Base-by-base conservation (phyloP, 2,329 filamentous ascomycete genomes). In the Apiospora aurea region DNA sequence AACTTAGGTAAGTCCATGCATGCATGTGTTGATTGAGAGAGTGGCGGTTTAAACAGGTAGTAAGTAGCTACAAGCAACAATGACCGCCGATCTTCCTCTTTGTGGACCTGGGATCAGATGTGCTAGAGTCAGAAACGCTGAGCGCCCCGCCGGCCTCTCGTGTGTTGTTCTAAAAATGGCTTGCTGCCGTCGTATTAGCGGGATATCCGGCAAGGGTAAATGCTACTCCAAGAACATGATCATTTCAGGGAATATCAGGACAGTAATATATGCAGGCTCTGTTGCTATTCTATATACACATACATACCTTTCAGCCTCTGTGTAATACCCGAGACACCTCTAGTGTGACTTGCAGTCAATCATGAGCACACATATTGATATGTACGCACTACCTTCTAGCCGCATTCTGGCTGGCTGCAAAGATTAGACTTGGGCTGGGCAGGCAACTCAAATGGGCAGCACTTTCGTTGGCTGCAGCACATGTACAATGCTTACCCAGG, bases 71-170 rank as follows among this genome's bases (percentile, higher is more conserved):
- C n/a, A n/a, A n/a, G 53, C 53, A 61, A 64, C 34, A 41, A 64
- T n/a, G 57, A 41, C 34, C 34, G 57, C 57, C 57, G 57, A 64
- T 64, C 57, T 41, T 21, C 18, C 57, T 64, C 57, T 64, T 64
- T 64, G 57, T 64, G 57, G 34, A 64, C 29, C 57, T 18, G 57
- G 57, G 57, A 64, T 64, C 29, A 41, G 57, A 64, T 41, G 53
- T 38, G 53, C 53, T 61, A 61, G 53, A 61, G 53, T 29, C 38
- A 61, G 53, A 61, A 61, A 61, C 53, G 53, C 53, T 61, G 53
- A 61, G 34, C 26, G 53, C 53, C 53, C 53, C 53, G 53, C 57
- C 46, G 7, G 7, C 46, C 46, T 49, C 46, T 49, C 51, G 34
- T 21, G 16, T 21, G 16, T 4, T 64, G 29, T 64, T 64, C 57